Conservation (phyloP, 2,329 filamentous ascomycete species). For the Aspergillus pseudoviridinutans region DNA sequence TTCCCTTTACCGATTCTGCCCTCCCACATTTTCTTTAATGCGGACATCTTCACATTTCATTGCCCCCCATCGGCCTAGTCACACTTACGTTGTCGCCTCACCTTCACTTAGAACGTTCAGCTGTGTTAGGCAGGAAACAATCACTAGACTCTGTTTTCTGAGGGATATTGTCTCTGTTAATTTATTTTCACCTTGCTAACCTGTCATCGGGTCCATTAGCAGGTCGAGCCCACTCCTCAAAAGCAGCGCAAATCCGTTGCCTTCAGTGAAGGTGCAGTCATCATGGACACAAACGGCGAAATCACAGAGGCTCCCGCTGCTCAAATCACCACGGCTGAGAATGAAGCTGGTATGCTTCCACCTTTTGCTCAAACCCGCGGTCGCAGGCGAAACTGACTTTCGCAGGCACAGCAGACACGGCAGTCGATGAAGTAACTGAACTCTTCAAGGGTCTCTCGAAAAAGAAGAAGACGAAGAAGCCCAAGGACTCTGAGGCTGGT, state of each 20-base stretch:
- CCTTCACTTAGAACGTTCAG: neutral
- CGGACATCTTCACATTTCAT: constrained; percentile 25
- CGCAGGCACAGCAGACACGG: constrained; percentile 47
- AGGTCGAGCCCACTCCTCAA: constrained; percentile 49
- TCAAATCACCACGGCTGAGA: constrained; percentile 64
- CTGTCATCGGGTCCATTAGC: constrained; percentile 29
- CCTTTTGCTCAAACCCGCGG: neutral
- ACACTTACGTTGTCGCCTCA: constrained; percentile 15
- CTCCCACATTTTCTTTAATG: constrained; percentile 37
- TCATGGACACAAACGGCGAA: constrained; percentile 86
- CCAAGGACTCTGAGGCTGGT: constrained; percentile 51
- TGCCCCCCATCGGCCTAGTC: constrained; percentile 22
- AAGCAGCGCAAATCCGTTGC: constrained; percentile 90
- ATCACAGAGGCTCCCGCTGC: constrained; percentile 72
- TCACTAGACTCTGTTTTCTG: neutral
- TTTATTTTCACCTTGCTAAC: constrained; percentile 25
- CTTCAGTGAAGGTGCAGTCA: constrained; percentile 80
- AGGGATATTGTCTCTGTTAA: constrained; percentile 1
- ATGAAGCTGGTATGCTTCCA: constrained; percentile 22
- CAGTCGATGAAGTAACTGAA: constrained; percentile 62
- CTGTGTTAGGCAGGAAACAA: constrained; percentile 1
- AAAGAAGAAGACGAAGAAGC: constrained; percentile 65
- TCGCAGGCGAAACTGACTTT: neutral
- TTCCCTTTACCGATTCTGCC: constrained; percentile 32
- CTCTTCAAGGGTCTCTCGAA: constrained; percentile 68